phyloP scores from a whole-genome alignment of 495 filamentous ascomycete genomes.

The Trichoderma gamsii region DNA sequence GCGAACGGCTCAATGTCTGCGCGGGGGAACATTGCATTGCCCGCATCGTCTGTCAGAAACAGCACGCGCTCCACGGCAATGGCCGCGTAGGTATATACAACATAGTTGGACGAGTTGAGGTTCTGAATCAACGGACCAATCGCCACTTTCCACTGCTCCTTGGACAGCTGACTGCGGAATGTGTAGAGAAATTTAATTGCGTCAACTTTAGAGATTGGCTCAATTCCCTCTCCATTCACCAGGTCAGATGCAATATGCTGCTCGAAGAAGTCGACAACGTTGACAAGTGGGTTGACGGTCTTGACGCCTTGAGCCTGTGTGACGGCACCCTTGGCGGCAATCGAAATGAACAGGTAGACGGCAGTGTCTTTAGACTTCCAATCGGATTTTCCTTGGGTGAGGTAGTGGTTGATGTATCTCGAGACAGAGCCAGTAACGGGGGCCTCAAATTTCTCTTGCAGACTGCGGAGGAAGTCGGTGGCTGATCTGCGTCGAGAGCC shows the following conservation, averaged over 20 bases:
- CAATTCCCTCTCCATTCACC: slow-evolving; percentile 53
- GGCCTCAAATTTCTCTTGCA: slow-evolving; percentile 80
- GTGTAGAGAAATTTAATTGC: slow-evolving; percentile 95
- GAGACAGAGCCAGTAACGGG: slow-evolving; percentile 76
- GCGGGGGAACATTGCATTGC: slow-evolving; percentile 67
- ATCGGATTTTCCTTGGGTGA: slow-evolving; percentile 59
- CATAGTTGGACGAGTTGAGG: slow-evolving; percentile 77
- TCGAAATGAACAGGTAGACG: slow-evolving; percentile 87
- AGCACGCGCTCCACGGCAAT: slow-evolving; percentile 89
- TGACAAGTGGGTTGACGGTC: slow-evolving; percentile 74
- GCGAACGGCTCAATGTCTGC: slow-evolving; percentile 69
- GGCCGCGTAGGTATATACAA: slow-evolving; percentile 94
- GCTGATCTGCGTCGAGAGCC: slow-evolving; percentile 88
- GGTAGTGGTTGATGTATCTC: slow-evolving; percentile 76
- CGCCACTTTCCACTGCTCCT: slow-evolving; percentile 78
- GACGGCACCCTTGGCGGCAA: slow-evolving; percentile 82
- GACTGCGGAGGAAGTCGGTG: slow-evolving; percentile 82
- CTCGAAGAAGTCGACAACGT: slow-evolving; percentile 89
- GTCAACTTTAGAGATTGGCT: slow-evolving; percentile 90
- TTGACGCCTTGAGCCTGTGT: slow-evolving; percentile 83
- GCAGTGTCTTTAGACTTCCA: slow-evolving; percentile 98
- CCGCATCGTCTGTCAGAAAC: slow-evolving; percentile 65
- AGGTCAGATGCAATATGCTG: slow-evolving; percentile 82
- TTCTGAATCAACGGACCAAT: slow-evolving; percentile 88
- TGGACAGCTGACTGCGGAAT: slow-evolving; percentile 84